Percentiles rank a stretch among this genome's conserved stretches.
Conservation (phyloP, 495 filamentous ascomycete genomes). For the Baudoinia panamericana region DNA sequence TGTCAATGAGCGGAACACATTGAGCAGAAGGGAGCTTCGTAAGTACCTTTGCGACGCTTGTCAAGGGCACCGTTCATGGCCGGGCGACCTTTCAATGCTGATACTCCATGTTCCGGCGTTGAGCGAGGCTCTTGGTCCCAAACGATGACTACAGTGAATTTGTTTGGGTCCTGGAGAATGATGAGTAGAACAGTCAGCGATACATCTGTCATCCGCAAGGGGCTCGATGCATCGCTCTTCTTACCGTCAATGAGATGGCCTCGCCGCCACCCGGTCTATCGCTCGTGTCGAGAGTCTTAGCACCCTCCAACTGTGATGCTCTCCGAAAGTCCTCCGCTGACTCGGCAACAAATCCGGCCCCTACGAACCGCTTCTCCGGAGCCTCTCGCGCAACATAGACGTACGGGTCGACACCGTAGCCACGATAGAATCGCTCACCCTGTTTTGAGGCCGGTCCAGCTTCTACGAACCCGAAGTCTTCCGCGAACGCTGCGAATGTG, state of each 20-base stretch:
- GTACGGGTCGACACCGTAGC: constrained; percentile 1
- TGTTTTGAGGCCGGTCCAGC: not conserved
- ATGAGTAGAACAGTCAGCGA: too few species aligned
- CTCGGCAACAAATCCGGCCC: not conserved
- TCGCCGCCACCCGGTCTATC: not conserved
- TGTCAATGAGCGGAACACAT: too few species aligned
- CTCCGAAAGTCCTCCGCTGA: not conserved
- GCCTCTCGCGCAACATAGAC: constrained; percentile 1
- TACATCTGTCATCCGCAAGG: too few species aligned
- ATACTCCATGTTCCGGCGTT: too few species aligned
- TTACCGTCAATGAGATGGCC: too few species aligned
- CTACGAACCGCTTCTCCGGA: not conserved
- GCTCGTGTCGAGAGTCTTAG: not conserved
- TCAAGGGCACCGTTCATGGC: not conserved
- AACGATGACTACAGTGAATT: too few species aligned
- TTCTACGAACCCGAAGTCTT: constrained; percentile 4
- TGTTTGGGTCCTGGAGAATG: too few species aligned
- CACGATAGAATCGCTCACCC: not conserved
- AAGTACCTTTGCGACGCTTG: not conserved
- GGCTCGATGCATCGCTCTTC: too few species aligned
- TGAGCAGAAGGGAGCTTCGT: too few species aligned
- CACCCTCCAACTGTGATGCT: not conserved
- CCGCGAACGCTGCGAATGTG: not conserved
- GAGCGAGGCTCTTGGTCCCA: too few species aligned
- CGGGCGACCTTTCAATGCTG: too few species aligned